These are phyloP conservation scores for Pythium coloratum DNA, from an alignment of 352 stramenopile species.

Conservation along the genomic window DNA sequence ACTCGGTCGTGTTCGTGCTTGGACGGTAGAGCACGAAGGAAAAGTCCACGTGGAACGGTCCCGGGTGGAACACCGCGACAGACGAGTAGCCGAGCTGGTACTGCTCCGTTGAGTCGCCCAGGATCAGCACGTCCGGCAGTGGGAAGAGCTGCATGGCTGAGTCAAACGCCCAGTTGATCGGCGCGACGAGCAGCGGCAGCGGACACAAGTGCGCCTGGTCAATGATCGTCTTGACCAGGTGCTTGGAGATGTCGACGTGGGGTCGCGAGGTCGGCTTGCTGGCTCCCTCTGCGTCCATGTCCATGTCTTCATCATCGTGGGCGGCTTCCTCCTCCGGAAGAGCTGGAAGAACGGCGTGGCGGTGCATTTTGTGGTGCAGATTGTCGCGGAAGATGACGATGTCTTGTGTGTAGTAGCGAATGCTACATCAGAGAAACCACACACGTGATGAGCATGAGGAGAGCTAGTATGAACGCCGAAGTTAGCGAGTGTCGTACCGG, in stretches of 20 bases:
- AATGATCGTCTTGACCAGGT: slow-evolving; percentile 89
- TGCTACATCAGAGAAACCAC: slow-evolving; percentile 29
- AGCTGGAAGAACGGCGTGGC: slow-evolving; percentile 78
- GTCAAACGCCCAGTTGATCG: slow-evolving; percentile 95
- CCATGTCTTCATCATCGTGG: slow-evolving; percentile 37
- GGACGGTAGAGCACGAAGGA: slow-evolving; percentile 87
- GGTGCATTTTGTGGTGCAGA: slow-evolving; percentile 90
- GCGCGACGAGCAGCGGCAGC: slow-evolving; percentile 79
- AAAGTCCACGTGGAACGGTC: slow-evolving; percentile 81
- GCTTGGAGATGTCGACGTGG: slow-evolving; percentile 78
- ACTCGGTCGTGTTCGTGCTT: slow-evolving; percentile 82
- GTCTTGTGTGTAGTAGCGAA: slow-evolving; percentile 93
- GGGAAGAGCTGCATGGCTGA: slow-evolving; percentile 92
- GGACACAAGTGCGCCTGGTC: slow-evolving; percentile 94
- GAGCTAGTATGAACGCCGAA: neutral
- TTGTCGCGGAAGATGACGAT: slow-evolving; percentile 93
- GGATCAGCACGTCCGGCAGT: slow-evolving; percentile 87
- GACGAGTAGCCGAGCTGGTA: slow-evolving; percentile 84
- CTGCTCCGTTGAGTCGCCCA: slow-evolving; percentile 81
- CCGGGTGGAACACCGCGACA: slow-evolving; percentile 78
- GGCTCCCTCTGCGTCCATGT: slow-evolving; percentile 29
- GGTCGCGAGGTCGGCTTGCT: slow-evolving; percentile 24
- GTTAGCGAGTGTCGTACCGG: slow-evolving; percentile 32
- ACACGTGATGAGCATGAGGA: neutral
- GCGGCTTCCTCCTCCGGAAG: slow-evolving; percentile 27